Percentiles rank a stretch among this genome's conserved stretches.
These are phyloP conservation scores for Sanghuangporus baumii DNA, from an alignment of 1,284 basidiomycete genomes.

Conservation along the genomic window DNA sequence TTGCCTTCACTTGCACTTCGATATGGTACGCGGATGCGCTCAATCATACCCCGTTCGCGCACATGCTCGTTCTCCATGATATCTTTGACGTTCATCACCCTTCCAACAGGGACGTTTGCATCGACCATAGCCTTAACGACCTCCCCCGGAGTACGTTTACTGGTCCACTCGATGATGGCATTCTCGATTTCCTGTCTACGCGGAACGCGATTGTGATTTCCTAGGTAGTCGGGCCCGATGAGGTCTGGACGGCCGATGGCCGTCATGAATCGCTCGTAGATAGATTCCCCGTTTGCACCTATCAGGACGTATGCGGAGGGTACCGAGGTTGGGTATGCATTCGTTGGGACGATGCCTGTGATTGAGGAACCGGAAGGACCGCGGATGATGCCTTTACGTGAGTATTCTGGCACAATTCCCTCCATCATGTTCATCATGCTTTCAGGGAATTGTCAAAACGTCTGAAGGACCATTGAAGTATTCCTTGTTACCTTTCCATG, in stretches of 20 bases:
- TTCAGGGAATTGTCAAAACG: not conserved
- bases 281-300: slow-evolving; percentile 63
- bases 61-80: slow-evolving; percentile 54
- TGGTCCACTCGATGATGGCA: slow-evolving; percentile 57
- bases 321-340: slow-evolving; percentile 51
- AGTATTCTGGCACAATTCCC: slow-evolving; percentile 69
- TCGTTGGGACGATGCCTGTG: slow-evolving; percentile 68
- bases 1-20: slow-evolving; percentile 27
- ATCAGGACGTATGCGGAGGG: slow-evolving; percentile 57
- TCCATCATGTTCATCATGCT: slow-evolving; percentile 75
- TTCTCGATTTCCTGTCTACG: slow-evolving; percentile 55
- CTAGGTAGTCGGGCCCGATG: slow-evolving; percentile 44
- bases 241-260: slow-evolving; percentile 55
- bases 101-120: slow-evolving; percentile 55
- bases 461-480: not conserved
- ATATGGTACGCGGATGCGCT: slow-evolving; percentile 51
- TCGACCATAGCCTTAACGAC: slow-evolving; percentile 37
- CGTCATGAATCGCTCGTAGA: slow-evolving; percentile 61
- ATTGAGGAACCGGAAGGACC: slow-evolving; percentile 68
- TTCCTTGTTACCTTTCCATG: slow-evolving; percentile 50
- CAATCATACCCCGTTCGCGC: slow-evolving; percentile 47
- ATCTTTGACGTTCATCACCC: slow-evolving; percentile 56
- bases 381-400: slow-evolving; percentile 60
- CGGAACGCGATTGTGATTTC: slow-evolving; percentile 58
- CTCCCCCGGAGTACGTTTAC: slow-evolving; percentile 36